Evolutionary conservation across 2,329 filamentous ascomycete species (phyloP).

Genomic region (Aspergillus nomiae): DNA sequence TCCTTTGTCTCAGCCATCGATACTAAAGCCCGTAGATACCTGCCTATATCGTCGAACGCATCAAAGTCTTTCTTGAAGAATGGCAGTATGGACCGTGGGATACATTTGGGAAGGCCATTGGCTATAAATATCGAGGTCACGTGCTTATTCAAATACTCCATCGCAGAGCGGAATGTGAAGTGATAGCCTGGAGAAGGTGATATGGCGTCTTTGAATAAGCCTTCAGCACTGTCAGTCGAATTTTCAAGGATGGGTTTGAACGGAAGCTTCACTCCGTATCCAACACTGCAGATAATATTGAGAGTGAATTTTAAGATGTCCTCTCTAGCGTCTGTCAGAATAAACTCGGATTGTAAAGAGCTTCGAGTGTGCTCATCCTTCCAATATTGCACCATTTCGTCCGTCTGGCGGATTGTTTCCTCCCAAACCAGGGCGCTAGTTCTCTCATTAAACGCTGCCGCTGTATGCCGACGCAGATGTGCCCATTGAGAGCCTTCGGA

Average conservation of each 20-base stretch:
- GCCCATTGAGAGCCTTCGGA: constrained; percentile 41
- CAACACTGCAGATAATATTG: constrained; percentile 41
- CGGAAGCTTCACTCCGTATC: constrained; percentile 33
- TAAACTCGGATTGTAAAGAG: background rate
- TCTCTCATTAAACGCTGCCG: constrained; percentile 48
- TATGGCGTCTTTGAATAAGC: constrained; percentile 23
- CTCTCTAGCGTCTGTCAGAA: constrained; percentile 25
- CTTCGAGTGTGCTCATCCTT: background rate
- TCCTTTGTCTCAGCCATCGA: constrained; percentile 29
- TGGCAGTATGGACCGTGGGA: constrained; percentile 22
- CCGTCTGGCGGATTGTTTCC: constrained; percentile 35
- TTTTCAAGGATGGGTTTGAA: constrained; percentile 19
- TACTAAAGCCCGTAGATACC: constrained; percentile 20
- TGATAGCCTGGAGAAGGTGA: constrained; percentile 21
- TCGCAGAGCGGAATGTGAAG: constrained; percentile 26
- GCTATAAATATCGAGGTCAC: constrained; percentile 19
- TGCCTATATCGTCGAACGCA: constrained; percentile 25
- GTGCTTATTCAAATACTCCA: constrained; percentile 26
- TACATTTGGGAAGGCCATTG: constrained; percentile 21
- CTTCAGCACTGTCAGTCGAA: constrained; percentile 19
- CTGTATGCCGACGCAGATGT: constrained; percentile 47
- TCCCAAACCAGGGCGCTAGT: constrained; percentile 44
- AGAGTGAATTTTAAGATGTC: constrained; percentile 40
- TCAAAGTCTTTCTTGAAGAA: constrained; percentile 37
- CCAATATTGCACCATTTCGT: constrained; percentile 34